Conservation (phyloP, 2,329 filamentous ascomycete genomes). For the Phaeosphaeria sp. region DNA sequence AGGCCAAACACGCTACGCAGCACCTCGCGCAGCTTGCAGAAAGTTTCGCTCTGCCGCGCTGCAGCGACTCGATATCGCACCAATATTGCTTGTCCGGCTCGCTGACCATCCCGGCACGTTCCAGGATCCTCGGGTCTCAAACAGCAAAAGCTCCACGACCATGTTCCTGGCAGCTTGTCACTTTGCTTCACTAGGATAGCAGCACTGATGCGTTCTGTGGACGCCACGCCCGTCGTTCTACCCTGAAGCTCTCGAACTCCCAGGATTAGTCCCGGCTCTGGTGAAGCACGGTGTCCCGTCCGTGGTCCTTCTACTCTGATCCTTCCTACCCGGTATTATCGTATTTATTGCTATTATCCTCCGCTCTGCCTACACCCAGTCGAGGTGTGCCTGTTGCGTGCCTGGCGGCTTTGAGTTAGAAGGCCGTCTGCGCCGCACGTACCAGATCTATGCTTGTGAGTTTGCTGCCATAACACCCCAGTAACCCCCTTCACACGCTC, state of each 20-base stretch:
- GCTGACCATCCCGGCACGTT: slow-evolving; percentile 27
- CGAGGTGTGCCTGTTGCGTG: slow-evolving; percentile 28
- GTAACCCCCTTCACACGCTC: slow-evolving; percentile 31
- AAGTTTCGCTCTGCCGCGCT: slow-evolving; percentile 27
- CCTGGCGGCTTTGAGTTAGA: slow-evolving; percentile 32
- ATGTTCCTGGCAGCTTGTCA: slow-evolving; percentile 43
- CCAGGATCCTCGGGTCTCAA: slow-evolving; percentile 42
- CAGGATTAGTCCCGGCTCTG: slow-evolving; percentile 32
- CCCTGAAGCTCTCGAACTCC: slow-evolving; percentile 22
- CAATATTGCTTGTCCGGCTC: slow-evolving; percentile 37
- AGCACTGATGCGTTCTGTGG: slow-evolving; percentile 25
- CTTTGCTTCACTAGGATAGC: slow-evolving; percentile 27
- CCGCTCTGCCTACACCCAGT: slow-evolving; percentile 29
- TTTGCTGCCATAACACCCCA: slow-evolving; percentile 22
- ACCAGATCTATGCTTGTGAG: slow-evolving; percentile 38
- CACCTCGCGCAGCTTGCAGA: slow-evolving; percentile 35
- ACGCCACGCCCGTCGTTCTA: slow-evolving; percentile 26
- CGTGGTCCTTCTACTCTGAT: slow-evolving; percentile 30
- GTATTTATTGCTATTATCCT: slow-evolving; percentile 41
- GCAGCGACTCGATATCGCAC: slow-evolving; percentile 30
- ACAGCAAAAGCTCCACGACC: slow-evolving; percentile 46
- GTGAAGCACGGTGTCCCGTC: slow-evolving; percentile 34
- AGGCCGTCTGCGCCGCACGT: slow-evolving; percentile 39
- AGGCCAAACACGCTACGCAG: slow-evolving; percentile 41
- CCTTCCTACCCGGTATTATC: slow-evolving; percentile 36